phyloP scores from a whole-genome alignment of 495 filamentous ascomycete genomes.

The Penicillium diatomitis region DNA sequence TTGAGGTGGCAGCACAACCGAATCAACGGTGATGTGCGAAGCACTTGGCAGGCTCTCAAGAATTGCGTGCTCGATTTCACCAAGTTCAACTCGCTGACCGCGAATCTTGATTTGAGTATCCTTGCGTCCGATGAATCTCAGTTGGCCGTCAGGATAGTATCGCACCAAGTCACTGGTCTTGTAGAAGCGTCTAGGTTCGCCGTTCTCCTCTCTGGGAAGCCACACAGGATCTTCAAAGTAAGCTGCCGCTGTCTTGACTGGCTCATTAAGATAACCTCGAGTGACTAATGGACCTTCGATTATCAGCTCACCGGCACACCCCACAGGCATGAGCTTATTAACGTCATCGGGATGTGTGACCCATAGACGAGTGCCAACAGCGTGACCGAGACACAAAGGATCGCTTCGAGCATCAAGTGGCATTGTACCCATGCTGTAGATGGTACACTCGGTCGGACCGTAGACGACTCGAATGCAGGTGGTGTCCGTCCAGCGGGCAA shows the following conservation, averaged over 20 bases:
- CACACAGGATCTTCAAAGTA: constrained; percentile 36
- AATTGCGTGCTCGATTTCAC: constrained; percentile 22
- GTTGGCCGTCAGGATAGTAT: constrained; percentile 25
- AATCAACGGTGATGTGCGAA: background rate
- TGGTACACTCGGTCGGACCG: constrained; percentile 18
- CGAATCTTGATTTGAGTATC: constrained; percentile 20
- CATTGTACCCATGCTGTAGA: background rate
- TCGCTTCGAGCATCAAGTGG: background rate
- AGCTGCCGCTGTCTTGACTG: constrained; percentile 5
- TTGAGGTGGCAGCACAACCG: background rate
- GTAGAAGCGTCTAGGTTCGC: constrained; percentile 19
- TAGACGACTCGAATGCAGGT: constrained; percentile 1
- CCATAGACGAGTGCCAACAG: background rate
- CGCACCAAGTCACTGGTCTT: constrained; percentile 45
- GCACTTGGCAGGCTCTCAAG: background rate
- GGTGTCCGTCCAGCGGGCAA: constrained; percentile 3
- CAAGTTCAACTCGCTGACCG: constrained; percentile 27
- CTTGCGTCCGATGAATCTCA: constrained; percentile 19
- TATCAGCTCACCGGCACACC: constrained; percentile 44
- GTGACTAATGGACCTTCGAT: constrained; percentile 44
- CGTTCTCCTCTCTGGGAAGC: background rate
- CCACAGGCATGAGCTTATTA: constrained; percentile 35
- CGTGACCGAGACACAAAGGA: background rate
- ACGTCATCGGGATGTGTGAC: constrained; percentile 8
- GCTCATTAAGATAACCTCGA: constrained; percentile 1